These are phyloP conservation scores for Apiospora hydei DNA, from an alignment of 2,329 filamentous ascomycete species.

Conservation along the genomic window DNA sequence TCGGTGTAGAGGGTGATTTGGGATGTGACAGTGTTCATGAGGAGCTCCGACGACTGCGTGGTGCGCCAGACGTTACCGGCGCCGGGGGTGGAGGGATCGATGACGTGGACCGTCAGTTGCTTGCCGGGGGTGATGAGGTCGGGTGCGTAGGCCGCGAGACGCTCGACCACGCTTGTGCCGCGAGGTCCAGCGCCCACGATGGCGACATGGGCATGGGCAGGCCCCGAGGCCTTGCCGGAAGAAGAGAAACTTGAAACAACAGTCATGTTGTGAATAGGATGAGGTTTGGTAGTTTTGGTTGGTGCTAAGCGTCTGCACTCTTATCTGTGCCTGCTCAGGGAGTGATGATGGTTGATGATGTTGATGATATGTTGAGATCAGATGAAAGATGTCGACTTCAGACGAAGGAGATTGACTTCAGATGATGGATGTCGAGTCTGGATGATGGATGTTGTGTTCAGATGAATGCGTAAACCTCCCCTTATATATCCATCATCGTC, in stretches of 20 bases:
- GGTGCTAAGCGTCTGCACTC: background rate
- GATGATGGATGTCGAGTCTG: background rate
- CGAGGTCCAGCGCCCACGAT: conserved; percentile 31
- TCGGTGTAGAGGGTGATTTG: conserved; percentile 32
- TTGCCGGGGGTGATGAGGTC: conserved; percentile 26
- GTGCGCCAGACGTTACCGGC: conserved; percentile 29
- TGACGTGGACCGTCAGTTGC: conserved; percentile 26
- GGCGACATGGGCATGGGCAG: conserved; percentile 22
- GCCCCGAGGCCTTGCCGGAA: background rate
- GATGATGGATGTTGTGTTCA: background rate
- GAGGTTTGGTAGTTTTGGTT: background rate
- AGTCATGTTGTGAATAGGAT: background rate
- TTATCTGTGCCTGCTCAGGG: too few relatives aligned
- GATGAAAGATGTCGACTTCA: background rate
- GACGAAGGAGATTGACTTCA: background rate
- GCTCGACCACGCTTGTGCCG: conserved; percentile 30
- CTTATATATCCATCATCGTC: background rate
- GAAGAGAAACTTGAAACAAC: background rate
- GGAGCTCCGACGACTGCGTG: conserved; percentile 27
- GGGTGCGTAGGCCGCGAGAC: conserved; percentile 29
- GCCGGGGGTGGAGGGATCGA: conserved; percentile 29
- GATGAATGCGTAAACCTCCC: background rate
- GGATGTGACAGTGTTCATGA: conserved; percentile 32
- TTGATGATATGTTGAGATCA: background rate
- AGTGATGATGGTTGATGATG: too few relatives aligned